Evolutionary conservation across 148 eudicot species (phyloP).

Genomic region (Chenopodium berlandieri): DNA sequence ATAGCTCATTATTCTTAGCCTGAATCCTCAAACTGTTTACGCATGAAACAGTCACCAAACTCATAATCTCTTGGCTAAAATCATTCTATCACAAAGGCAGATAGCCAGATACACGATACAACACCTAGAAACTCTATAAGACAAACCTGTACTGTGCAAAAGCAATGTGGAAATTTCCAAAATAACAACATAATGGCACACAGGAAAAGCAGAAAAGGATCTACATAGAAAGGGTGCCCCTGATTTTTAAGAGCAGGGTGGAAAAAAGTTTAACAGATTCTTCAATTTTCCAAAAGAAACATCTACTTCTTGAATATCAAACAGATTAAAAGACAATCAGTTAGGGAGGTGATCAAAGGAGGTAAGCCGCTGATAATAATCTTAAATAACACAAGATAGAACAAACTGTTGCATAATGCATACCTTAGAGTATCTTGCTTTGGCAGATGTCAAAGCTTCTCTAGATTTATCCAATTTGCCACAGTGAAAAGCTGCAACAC

Average conservation of each 20-base stretch:
- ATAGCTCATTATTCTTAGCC: background rate
- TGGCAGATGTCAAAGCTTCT: slow-evolving; percentile 57
- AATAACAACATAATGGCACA: background rate
- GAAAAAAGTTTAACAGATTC: background rate
- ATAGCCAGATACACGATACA: background rate
- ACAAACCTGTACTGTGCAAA: background rate
- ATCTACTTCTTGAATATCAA: slow-evolving; percentile 1
- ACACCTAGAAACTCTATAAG: background rate
- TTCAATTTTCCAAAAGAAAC: background rate
- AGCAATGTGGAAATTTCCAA: background rate
- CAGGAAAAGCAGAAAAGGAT: background rate
- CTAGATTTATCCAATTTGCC: slow-evolving; percentile 64
- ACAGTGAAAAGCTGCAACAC: slow-evolving; percentile 81
- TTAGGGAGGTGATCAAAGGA: background rate
- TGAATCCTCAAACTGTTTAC: background rate
- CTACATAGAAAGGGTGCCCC: background rate
- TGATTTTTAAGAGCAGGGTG: background rate
- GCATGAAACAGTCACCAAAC: background rate
- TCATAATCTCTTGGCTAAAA: background rate
- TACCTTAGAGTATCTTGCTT: slow-evolving; percentile 67
- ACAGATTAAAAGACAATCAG: background rate
- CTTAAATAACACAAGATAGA: background rate
- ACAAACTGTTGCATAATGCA: slow-evolving; percentile 16
- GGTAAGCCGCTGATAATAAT: background rate
- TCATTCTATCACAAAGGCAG: background rate